phyloP scores from a whole-genome alignment of 225 moss, liverwort and hornwort species.

The Bryum argenteum region DNA sequence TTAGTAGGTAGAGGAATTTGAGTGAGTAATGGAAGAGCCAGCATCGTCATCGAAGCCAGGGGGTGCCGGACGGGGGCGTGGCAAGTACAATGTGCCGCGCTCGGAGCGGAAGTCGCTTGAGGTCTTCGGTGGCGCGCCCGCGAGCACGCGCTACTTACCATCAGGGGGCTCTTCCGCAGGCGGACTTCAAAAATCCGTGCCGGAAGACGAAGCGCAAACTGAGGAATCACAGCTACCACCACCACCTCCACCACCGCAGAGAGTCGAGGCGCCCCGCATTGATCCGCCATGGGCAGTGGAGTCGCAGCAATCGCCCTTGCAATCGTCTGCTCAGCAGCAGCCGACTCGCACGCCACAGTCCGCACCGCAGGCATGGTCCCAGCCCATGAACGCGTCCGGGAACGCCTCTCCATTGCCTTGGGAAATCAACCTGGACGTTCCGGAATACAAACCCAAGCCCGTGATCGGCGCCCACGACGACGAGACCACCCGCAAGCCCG shows the following conservation, averaged over 20 bases:
- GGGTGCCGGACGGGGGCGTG: slow-evolving; percentile 32
- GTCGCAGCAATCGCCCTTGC: background rate
- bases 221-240: background rate
- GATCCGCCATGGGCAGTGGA: slow-evolving; percentile 29
- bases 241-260: slow-evolving; percentile 4
- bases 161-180: slow-evolving; percentile 24
- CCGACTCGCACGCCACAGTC: slow-evolving; percentile 1
- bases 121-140: slow-evolving; percentile 61
- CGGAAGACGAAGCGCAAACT: slow-evolving; percentile 19
- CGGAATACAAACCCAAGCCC: slow-evolving; percentile 41
- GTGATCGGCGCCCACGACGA: slow-evolving; percentile 24
- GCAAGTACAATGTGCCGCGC: slow-evolving; percentile 33
- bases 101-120: slow-evolving; percentile 59
- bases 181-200: slow-evolving; percentile 2
- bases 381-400: background rate
- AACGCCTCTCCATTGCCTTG: slow-evolving; percentile 1
- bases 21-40: slow-evolving; percentile 43
- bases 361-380: slow-evolving; percentile 10
- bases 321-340: slow-evolving; percentile 19
- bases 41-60: slow-evolving; percentile 18
- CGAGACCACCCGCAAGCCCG: background rate
- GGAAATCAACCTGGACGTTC: slow-evolving; percentile 36
- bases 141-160: slow-evolving; percentile 48
- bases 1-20: background rate
- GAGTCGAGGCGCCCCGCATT: slow-evolving; percentile 7